Evolutionary conservation across 164 flowering plant genomes (phyloP).

Genomic region (Vitis labrusca): DNA sequence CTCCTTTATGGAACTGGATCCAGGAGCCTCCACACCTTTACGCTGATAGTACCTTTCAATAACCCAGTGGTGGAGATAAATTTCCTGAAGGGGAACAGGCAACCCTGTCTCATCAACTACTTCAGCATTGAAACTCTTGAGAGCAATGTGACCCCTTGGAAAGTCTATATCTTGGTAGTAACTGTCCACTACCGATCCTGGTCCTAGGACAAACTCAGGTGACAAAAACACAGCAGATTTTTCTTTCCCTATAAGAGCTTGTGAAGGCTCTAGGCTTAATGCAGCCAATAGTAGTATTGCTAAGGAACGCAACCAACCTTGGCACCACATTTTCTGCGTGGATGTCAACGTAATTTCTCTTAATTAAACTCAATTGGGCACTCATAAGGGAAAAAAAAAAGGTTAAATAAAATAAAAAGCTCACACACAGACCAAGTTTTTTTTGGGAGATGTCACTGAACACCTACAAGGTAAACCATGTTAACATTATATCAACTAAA

Average conservation of each 20-base stretch:
- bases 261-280: conserved; percentile 15
- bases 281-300: conserved; percentile 21
- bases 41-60: conserved; percentile 50
- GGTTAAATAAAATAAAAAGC: too few species aligned
- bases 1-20: not conserved
- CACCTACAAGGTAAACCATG: too few species aligned
- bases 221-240: conserved; percentile 56
- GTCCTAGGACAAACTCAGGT: conserved; percentile 54
- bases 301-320: conserved; percentile 12
- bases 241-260: conserved; percentile 21
- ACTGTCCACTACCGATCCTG: conserved; percentile 71
- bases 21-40: conserved; percentile 15
- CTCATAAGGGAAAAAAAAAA: too few species aligned
- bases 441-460: too few species aligned
- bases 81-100: conserved; percentile 82
- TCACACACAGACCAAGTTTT: too few species aligned
- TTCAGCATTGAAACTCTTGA: conserved; percentile 78
- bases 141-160: conserved; percentile 85
- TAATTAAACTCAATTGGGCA: too few species aligned
- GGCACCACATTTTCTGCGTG: conserved; percentile 10
- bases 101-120: conserved; percentile 79
- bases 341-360: too few species aligned
- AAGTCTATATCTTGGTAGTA: conserved; percentile 57
- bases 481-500: too few species aligned
- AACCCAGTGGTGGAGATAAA: conserved; percentile 94